Conservation (phyloP, 306 rosid species). For the Crataegus laevigata region DNA sequence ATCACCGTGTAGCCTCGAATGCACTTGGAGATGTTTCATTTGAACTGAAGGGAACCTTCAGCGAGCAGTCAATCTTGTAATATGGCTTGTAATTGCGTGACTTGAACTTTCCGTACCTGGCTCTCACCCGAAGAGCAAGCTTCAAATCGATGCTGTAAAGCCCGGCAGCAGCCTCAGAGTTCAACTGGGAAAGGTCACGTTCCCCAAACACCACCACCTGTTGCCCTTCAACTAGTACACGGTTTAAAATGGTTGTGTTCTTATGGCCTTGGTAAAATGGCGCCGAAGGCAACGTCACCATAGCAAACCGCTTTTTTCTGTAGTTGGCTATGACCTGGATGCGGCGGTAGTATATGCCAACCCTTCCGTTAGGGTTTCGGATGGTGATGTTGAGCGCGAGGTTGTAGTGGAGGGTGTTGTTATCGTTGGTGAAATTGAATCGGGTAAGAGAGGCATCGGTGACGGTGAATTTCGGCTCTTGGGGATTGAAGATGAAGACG, state of each 20-base stretch:
- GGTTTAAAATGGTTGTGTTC: constrained; percentile 22
- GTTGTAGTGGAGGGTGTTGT: constrained; percentile 16
- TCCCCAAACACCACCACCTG: neutral
- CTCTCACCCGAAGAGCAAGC: neutral
- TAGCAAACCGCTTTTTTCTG: constrained; percentile 23
- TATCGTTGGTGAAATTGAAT: constrained; percentile 22
- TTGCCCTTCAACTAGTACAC: neutral
- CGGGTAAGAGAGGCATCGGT: constrained; percentile 36
- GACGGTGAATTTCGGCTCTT: constrained; percentile 32
- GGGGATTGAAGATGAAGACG: constrained; percentile 51
- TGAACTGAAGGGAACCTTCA: constrained; percentile 1
- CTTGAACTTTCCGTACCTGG: neutral
- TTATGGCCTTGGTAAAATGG: constrained; percentile 57
- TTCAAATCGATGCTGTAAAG: neutral
- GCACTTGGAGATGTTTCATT: neutral
- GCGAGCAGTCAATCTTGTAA: neutral
- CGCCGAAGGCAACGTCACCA: neutral
- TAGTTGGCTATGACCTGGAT: constrained; percentile 30
- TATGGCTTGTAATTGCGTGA: neutral
- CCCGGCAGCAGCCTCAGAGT: neutral
- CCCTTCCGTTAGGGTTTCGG: constrained; percentile 48
- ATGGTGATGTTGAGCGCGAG: constrained; percentile 15
- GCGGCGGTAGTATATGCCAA: constrained; percentile 43
- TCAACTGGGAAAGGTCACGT: neutral
- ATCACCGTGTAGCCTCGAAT: neutral